phyloP scores from a whole-genome alignment of 768 basidiomycete genomes.

The Crucibulum laeve region DNA sequence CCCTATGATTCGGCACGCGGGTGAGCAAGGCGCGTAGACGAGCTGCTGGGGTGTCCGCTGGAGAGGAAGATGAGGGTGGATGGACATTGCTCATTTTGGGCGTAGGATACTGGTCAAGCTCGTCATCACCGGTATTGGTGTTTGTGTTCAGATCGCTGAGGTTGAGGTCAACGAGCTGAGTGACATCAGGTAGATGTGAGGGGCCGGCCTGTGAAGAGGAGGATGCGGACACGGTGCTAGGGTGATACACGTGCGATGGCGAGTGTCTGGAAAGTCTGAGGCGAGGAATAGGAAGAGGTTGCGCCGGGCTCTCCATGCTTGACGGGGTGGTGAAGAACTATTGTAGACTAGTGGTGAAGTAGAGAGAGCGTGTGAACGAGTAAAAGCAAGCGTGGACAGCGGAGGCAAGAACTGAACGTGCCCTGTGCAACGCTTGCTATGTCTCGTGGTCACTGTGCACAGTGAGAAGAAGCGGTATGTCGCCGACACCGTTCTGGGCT shows the following conservation, averaged over 20 bases:
- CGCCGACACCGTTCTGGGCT: too few relatives aligned
- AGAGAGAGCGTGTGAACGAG: too few relatives aligned
- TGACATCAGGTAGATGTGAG: slow-evolving; percentile 30
- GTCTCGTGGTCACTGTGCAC: too few relatives aligned
- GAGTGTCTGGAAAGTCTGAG: slow-evolving; percentile 30
- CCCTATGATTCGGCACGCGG: slow-evolving; percentile 39
- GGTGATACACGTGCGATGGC: slow-evolving; percentile 17
- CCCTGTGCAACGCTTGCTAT: too few relatives aligned
- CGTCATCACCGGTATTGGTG: slow-evolving; percentile 20
- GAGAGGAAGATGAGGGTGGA: slow-evolving; percentile 12
- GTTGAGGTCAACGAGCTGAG: slow-evolving; percentile 21
- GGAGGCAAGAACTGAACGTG: too few relatives aligned
- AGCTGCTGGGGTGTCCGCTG: slow-evolving; percentile 47
- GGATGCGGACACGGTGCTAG: slow-evolving; percentile 15
- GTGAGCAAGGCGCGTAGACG: slow-evolving; percentile 61
- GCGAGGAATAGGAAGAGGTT: slow-evolving; percentile 19
- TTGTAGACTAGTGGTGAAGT: too few relatives aligned
- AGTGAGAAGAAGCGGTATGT: too few relatives aligned
- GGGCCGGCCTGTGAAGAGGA: slow-evolving; percentile 27
- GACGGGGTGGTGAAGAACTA: too few relatives aligned
- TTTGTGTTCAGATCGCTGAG: slow-evolving; percentile 20
- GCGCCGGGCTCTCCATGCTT: not conserved
- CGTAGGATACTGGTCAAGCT: slow-evolving; percentile 34
- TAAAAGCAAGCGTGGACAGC: too few relatives aligned
- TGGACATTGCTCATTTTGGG: slow-evolving; percentile 28